Base-by-base conservation (phyloP, 2,329 filamentous ascomycete species). In the Cladophialophora psammophila region DNA sequence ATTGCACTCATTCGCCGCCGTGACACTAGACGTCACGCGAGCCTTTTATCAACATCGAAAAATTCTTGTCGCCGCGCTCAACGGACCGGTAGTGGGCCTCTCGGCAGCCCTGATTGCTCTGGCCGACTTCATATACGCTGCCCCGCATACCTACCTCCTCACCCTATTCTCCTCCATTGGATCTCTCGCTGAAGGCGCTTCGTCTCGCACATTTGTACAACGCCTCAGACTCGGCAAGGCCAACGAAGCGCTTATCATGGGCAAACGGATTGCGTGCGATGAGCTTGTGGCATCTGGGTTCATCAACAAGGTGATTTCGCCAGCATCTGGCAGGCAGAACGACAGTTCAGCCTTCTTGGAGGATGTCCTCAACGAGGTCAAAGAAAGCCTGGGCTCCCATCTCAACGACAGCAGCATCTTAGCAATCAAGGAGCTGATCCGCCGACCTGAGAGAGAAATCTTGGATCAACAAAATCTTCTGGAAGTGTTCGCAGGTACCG, bases 41-140 rank as follows among this genome's bases (percentile, higher is more conserved):
- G 90, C 92, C 74, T 96, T 98, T 82, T 93, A 94, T 83, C 89
- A 88, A 15, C 94, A 98, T 81, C 91, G 93, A 74, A 97, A 98
- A 82, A 91, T 98, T 80, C 91, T 98, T 20, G 87, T 98, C 67
- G 90, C 90, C 0, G 95, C 92, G 0, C 89, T 98, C 72, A 98
- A 98, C 80, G 95, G 94, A 2, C 95, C 94, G 6, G 93, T 89
- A 10, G 85, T 98, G 60, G 94, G 94, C 3, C 88, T 97, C 31
- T 91, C 91, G 1, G 94, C 94, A 0, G 94, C 94, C 0, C 81
- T 98, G 0, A 83, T 92, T 64, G 89, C 89, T 32, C 91, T 92
- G 77, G 91, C 91, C 20, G 94, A 98, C 82, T 97, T 98, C 82
- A 87, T 98, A 77, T 98, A 98, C 84, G 89, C 87, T 76, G 85